Evolutionary conservation across 1,284 basidiomycete genomes (phyloP), one percentile per base, ranked within the genome.

Genomic region (Papiliotrema nemorosa): DNA sequence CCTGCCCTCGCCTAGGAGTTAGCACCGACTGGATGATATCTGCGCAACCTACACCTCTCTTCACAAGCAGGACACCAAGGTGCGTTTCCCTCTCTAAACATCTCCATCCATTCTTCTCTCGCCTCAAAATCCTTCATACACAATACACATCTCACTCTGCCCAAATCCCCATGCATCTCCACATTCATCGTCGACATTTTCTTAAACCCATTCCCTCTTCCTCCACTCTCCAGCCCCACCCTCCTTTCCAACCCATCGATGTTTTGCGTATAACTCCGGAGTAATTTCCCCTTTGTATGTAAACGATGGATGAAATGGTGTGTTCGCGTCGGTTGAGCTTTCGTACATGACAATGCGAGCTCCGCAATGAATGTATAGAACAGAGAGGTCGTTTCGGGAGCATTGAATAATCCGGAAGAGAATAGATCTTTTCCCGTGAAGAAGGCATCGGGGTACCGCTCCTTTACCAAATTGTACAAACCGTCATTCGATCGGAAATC

Each of bases 301-400:
- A 97, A 81, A 5, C 83, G 85, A 64, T 86, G 86, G 54, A 97
- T 84, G 73, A 97, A 93, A 52, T 81, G 80, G 71, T 97, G 93
- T 3, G 93, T 96, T 1, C 83, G 81, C 5, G 90, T 86, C 2
- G 90, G 90, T 42, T 81, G 70, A n/a, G 90, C 89, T 33, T 74
- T 74, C 66, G 90, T 85, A 59, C 94, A 85, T 45, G 88, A 84
- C 41, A 81, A 78, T 65, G 92, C 91, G 52, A 97, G 84, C 64
- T 88, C 84, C 4, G 91, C 87, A 53, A 97, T 91, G 76, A 97
- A 96, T 0, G 90, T 88, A 75, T 93, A 92, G 74, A 97, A 97
- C 24, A 94, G 81, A 5, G 90, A 81, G 1, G 89, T 88, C 2
- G 90, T 90, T n/a, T 54, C 26, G 20, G 86, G 78, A 66, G 90